These are phyloP conservation scores for Tilletia walkeri DNA, from an alignment of 1,284 basidiomycete species.

Conservation along the genomic window DNA sequence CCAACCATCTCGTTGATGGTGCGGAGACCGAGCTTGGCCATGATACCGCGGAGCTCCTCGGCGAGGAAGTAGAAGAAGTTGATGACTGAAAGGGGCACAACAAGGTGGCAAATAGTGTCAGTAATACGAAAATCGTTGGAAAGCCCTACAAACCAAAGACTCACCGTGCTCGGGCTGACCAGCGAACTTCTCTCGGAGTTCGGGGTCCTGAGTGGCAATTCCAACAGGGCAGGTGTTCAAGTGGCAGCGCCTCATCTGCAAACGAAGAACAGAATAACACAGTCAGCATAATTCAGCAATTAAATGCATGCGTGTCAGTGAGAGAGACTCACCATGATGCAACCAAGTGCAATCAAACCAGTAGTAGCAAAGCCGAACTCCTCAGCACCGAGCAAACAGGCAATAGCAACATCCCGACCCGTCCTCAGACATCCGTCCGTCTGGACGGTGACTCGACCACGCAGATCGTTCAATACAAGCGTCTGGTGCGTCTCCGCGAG, in stretches of 20 bases:
- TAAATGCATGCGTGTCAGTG: background rate
- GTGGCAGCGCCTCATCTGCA: constrained; percentile 11
- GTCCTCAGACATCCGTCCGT: constrained; percentile 51
- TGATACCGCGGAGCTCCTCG: constrained; percentile 48
- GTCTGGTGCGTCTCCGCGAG: constrained; percentile 54
- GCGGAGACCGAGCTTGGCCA: constrained; percentile 51
- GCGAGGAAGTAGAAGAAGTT: constrained; percentile 53
- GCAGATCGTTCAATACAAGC: constrained; percentile 51
- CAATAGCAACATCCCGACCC: constrained; percentile 48
- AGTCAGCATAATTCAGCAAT: too few species aligned
- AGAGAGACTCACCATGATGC: constrained; percentile 45
- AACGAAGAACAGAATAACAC: background rate
- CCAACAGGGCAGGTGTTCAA: constrained; percentile 48
- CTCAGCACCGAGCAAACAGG: constrained; percentile 50
- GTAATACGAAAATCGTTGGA: too few species aligned
- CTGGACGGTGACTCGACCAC: constrained; percentile 50
- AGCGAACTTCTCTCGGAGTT: constrained; percentile 49
- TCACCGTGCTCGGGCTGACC: constrained; percentile 42
- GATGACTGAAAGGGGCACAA: constrained; percentile 27
- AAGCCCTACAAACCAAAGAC: too few species aligned
- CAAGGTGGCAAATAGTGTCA: too few species aligned
- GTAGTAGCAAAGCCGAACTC: constrained; percentile 51
- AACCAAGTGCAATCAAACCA: constrained; percentile 50
- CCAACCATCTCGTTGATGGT: constrained; percentile 54
- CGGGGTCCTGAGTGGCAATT: constrained; percentile 46